phyloP scores from a whole-genome alignment of 257 asterid genomes.

The Solanum acaule region DNA sequence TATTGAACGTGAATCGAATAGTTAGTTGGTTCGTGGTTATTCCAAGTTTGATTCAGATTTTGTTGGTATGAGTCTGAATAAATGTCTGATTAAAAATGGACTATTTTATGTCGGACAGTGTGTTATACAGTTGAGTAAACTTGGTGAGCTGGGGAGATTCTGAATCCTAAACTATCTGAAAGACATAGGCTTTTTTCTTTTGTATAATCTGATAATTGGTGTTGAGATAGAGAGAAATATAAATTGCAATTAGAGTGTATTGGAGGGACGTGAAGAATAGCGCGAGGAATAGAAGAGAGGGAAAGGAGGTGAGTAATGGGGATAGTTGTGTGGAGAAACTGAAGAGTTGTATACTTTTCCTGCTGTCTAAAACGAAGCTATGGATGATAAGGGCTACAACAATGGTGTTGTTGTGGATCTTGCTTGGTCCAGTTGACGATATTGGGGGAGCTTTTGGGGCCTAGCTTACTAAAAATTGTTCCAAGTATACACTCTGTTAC shows the following conservation, averaged over 20 bases:
- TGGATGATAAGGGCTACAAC: constrained; percentile 43
- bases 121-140: not conserved
- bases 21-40: not conserved
- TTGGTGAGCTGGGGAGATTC: not conserved
- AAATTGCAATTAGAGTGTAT: not conserved
- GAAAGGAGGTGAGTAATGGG: constrained; percentile 26
- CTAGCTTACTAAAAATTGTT: too few relatives aligned
- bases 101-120: not conserved
- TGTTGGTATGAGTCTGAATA: not conserved
- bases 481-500: not conserved
- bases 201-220: not conserved
- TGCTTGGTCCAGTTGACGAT: too few relatives aligned
- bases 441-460: too few relatives aligned
- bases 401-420: constrained; percentile 41
- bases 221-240: not conserved
- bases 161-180: not conserved
- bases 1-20: too few relatives aligned
- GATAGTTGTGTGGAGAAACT: constrained; percentile 61
- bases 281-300: constrained; percentile 29
- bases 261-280: constrained; percentile 37
- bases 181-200: not conserved
- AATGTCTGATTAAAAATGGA: not conserved
- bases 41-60: not conserved
- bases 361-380: constrained; percentile 41
- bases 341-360: constrained; percentile 44